Evolutionary conservation across 148 eudicot genomes (phyloP).

Genomic region (Cornus florida): DNA sequence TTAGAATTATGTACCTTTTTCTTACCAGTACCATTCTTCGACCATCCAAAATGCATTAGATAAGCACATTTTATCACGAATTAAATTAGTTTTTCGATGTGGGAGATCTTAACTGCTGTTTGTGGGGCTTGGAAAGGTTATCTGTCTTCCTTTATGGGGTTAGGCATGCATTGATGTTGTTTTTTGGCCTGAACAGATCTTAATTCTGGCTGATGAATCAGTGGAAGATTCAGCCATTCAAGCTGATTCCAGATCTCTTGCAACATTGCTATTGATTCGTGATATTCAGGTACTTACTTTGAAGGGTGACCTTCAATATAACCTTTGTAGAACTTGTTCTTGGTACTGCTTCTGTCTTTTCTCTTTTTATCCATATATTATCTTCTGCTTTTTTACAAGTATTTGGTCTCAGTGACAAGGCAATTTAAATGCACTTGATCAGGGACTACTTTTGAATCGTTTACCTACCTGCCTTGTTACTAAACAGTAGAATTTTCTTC

Average conservation of each 20-base stretch:
- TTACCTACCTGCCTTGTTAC: neutral
- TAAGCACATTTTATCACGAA: neutral
- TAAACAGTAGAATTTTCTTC: neutral
- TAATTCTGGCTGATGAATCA: conserved; percentile 63
- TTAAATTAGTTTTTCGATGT: neutral
- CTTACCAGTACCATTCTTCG: neutral
- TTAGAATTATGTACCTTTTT: neutral
- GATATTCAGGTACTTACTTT: conserved; percentile 52
- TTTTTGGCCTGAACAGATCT: conserved; percentile 36
- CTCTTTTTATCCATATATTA: neutral
- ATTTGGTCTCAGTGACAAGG: neutral
- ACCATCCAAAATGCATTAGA: neutral
- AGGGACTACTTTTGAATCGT: neutral
- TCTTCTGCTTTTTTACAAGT: neutral
- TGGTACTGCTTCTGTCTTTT: neutral
- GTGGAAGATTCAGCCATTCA: conserved; percentile 71
- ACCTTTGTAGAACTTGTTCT: conserved; percentile 2
- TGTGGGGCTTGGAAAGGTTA: conserved; percentile 3
- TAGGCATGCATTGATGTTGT: neutral
- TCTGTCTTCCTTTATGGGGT: neutral
- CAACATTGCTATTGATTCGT: conserved; percentile 56
- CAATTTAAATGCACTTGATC: neutral
- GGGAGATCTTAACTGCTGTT: conserved; percentile 4
- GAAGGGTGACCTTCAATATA: conserved; percentile 4
- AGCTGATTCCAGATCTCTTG: conserved; percentile 69